These are phyloP conservation scores for Vigna reflexopilosa DNA, from an alignment of 306 rosid species.

Conservation along the genomic window DNA sequence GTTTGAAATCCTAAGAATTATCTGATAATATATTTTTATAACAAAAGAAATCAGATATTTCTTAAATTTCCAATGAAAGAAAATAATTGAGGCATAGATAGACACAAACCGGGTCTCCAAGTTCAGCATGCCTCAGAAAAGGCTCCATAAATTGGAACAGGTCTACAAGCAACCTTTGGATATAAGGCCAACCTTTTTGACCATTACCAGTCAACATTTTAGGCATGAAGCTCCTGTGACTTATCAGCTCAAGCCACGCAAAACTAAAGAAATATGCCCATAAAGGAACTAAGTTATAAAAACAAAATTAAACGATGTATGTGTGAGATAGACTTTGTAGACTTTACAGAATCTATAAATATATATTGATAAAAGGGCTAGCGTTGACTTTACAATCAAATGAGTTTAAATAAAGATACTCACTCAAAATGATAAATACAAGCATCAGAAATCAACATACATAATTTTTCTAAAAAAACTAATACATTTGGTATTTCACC, in stretches of 20 bases:
- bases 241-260: slow-evolving; percentile 99
- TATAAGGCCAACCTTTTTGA: slow-evolving; percentile 92
- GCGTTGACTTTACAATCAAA: neutral
- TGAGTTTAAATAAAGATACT: neutral
- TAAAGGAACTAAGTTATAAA: slow-evolving; percentile 4
- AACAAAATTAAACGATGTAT: neutral
- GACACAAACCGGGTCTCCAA: slow-evolving; percentile 77
- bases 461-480: neutral
- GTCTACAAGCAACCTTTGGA: slow-evolving; percentile 91
- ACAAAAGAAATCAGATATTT: neutral
- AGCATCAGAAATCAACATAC: neutral
- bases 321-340: neutral
- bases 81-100: slow-evolving; percentile 35
- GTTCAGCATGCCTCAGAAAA: slow-evolving; percentile 93
- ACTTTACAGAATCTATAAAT: neutral
- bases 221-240: slow-evolving; percentile 96
- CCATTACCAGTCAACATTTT: slow-evolving; percentile 91
- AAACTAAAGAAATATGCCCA: slow-evolving; percentile 66
- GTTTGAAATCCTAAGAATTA: no score
- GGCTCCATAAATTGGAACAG: slow-evolving; percentile 98
- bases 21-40: no score
- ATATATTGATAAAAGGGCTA: no score
- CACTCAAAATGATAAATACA: neutral
- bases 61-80: no score
- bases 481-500: slow-evolving; percentile 9